These are phyloP conservation scores for Candida anutae DNA, from an alignment of 1,139 yeast species.

Conservation along the genomic window DNA sequence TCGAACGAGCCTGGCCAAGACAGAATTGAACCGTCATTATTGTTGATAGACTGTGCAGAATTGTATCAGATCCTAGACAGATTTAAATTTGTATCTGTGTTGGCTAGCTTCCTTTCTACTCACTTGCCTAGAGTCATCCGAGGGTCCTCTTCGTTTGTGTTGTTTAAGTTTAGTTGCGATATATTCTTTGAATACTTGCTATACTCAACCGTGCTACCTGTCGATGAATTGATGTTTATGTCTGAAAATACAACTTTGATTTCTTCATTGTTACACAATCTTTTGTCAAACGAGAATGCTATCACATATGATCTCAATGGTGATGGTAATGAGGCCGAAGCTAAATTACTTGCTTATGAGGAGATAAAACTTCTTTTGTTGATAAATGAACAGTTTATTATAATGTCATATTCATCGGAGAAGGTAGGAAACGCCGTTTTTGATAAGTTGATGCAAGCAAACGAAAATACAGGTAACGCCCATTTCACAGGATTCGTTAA, in stretches of 20 bases:
- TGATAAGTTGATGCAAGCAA: constrained; percentile 28
- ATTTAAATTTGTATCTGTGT: constrained; percentile 39
- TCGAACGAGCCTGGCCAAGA: constrained; percentile 2
- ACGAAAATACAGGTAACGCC: constrained; percentile 11
- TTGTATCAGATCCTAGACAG: constrained; percentile 26
- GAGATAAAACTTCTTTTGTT: constrained; percentile 68
- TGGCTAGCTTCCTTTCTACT: constrained; percentile 28
- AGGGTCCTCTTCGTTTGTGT: constrained; percentile 21
- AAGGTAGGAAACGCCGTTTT: constrained; percentile 40
- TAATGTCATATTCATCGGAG: constrained; percentile 37
- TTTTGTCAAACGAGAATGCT: constrained; percentile 45
- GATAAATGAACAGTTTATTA: constrained; percentile 79
- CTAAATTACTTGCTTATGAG: constrained; percentile 56
- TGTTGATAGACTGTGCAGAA: constrained; percentile 10
- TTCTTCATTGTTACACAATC: constrained; percentile 38
- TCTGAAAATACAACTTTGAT: constrained; percentile 22
- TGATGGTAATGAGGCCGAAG: constrained; percentile 47
- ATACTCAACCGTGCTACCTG: constrained; percentile 26
- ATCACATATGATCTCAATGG: constrained; percentile 27
- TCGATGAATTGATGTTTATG: constrained; percentile 25
- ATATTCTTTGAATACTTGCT: constrained; percentile 37
- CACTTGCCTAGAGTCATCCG: constrained; percentile 18
- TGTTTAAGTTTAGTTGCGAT: constrained; percentile 35
- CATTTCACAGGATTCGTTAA: constrained; percentile 33
- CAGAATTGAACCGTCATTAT: too few species aligned